These are phyloP conservation scores for Dendrobium chrysotoxum DNA, from an alignment of 106 monocot species.

Conservation along the genomic window DNA sequence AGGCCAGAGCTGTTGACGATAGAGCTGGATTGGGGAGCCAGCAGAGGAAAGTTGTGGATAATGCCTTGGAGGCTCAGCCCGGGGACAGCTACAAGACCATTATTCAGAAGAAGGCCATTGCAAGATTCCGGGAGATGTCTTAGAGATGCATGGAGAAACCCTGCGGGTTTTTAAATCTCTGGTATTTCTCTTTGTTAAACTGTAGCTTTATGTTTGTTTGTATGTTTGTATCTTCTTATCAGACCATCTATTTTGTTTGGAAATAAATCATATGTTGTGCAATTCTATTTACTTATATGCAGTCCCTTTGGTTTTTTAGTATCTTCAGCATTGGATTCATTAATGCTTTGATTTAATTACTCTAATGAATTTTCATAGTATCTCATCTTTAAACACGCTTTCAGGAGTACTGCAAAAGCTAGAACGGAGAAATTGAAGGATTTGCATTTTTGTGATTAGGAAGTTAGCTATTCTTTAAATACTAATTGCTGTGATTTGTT, in stretches of 20 bases:
- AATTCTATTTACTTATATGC: not conserved
- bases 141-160: not conserved
- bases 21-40: conserved; percentile 88
- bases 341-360: too few species aligned
- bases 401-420: too few species aligned
- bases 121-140: conserved; percentile 88
- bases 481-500: too few species aligned
- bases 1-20: conserved; percentile 63
- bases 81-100: conserved; percentile 95
- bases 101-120: conserved; percentile 94
- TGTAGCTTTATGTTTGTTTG: not conserved
- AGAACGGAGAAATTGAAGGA: too few species aligned
- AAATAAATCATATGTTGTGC: not conserved
- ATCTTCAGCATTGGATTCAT: too few species aligned
- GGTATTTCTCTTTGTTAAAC: not conserved
- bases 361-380: too few species aligned
- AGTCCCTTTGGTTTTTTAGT: too few species aligned
- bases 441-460: too few species aligned
- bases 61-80: conserved; percentile 65
- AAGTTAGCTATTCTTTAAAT: too few species aligned
- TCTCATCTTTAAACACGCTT: too few species aligned
- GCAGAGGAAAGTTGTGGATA: conserved; percentile 62
- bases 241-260: not conserved
- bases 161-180: not conserved
- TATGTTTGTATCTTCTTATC: not conserved